phyloP scores from a whole-genome alignment of 75 land plant species.

The Larix kaempferi region DNA sequence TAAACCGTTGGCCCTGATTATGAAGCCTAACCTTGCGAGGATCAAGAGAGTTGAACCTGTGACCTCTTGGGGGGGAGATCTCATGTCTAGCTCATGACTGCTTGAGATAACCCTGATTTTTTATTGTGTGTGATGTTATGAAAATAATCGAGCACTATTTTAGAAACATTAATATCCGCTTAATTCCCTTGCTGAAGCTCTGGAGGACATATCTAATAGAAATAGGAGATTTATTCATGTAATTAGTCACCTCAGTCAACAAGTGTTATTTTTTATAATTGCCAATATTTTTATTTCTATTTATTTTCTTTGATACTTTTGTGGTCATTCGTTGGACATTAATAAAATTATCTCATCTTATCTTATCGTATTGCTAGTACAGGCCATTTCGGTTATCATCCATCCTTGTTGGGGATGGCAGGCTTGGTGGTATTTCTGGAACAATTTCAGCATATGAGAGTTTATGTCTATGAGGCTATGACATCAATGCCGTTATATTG shows the following conservation, averaged over 20 bases:
- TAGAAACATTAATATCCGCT: neutral
- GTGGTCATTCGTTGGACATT: too few species aligned
- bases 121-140: neutral
- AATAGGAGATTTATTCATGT: neutral
- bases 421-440: slow-evolving; percentile 87
- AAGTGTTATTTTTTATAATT: neutral
- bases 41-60: too few species aligned
- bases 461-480: slow-evolving; percentile 80
- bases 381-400: slow-evolving; percentile 89
- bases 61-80: too few species aligned
- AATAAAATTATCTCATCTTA: too few species aligned
- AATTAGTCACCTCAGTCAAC: neutral
- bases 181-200: too few species aligned
- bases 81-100: too few species aligned
- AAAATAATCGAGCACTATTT: neutral
- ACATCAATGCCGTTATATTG: slow-evolving; percentile 67
- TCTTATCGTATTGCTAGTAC: slow-evolving; percentile 16
- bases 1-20: too few species aligned
- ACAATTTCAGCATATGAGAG: slow-evolving; percentile 92
- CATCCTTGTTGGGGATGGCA: slow-evolving; percentile 95
- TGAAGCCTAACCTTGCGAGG: too few species aligned
- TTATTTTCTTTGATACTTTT: neutral
- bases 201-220: too few species aligned
- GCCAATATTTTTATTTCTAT: neutral
- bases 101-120: too few species aligned